Evolutionary conservation across 768 basidiomycete species (phyloP).

Genomic region (Agaricus sinodeliciosus): DNA sequence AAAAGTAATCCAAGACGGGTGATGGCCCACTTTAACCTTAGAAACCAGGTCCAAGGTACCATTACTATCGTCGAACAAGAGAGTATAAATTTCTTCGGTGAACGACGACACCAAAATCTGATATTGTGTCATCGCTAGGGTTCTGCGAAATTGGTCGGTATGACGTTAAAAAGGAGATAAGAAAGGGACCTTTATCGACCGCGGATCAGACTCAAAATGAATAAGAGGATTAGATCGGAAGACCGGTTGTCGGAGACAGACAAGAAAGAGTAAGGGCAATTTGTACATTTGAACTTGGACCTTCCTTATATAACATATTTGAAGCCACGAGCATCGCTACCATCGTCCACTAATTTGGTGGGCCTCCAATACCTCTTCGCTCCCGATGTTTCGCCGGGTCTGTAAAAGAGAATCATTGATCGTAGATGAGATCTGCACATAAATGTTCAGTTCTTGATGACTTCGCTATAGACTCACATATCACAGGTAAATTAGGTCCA

Average conservation of each 20-base stretch:
- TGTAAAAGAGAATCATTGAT: background rate
- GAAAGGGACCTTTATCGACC: background rate
- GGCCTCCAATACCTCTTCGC: background rate
- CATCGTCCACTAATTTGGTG: slow-evolving; percentile 4
- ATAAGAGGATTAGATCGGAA: too few relatives aligned
- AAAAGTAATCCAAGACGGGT: slow-evolving; percentile 72
- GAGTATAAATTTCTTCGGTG: slow-evolving; percentile 53
- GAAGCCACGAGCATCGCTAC: background rate
- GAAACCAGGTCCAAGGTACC: slow-evolving; percentile 39
- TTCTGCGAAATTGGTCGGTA: too few relatives aligned
- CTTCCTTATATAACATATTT: slow-evolving; percentile 11
- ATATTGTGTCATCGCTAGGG: slow-evolving; percentile 23
- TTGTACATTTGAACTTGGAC: background rate
- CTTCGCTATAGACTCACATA: background rate
- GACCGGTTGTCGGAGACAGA: background rate
- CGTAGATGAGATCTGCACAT: background rate
- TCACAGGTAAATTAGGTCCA: too few relatives aligned
- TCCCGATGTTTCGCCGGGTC: slow-evolving; percentile 8
- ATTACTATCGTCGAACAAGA: slow-evolving; percentile 51
- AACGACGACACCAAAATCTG: slow-evolving; percentile 62
- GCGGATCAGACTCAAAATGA: background rate
- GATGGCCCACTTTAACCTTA: slow-evolving; percentile 43
- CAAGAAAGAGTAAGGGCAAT: background rate
- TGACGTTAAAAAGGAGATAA: too few relatives aligned
- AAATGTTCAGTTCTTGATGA: background rate